A percentile compares a stretch with the other conserved stretches of the same genome.
phyloP scores from a whole-genome alignment of 78 protist species.

The Dictyostelium discoideum region dicty_2.7 NC_007091.3:4665001-4665500 shows the following conservation, averaged over 20 bases:
- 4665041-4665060: conserved; percentile 8
- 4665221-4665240: neutral
- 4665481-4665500: neutral
- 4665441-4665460: neutral
- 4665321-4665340: neutral
- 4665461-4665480: neutral
- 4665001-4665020: neutral
- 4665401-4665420: neutral
- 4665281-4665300: too few relatives aligned
- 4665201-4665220: neutral
- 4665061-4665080: neutral
- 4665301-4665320: too few relatives aligned
- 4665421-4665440: neutral
- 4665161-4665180: neutral
- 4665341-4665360: too few relatives aligned
- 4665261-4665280: neutral
- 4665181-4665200: neutral
- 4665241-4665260: neutral
- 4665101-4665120: neutral
- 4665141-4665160: neutral
- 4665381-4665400: neutral
- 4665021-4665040: neutral
- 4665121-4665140: neutral
- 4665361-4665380: too few relatives aligned
- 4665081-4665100: neutral